Conservation (phyloP, 306 rosid species). For the Alnus glutinosa region DNA sequence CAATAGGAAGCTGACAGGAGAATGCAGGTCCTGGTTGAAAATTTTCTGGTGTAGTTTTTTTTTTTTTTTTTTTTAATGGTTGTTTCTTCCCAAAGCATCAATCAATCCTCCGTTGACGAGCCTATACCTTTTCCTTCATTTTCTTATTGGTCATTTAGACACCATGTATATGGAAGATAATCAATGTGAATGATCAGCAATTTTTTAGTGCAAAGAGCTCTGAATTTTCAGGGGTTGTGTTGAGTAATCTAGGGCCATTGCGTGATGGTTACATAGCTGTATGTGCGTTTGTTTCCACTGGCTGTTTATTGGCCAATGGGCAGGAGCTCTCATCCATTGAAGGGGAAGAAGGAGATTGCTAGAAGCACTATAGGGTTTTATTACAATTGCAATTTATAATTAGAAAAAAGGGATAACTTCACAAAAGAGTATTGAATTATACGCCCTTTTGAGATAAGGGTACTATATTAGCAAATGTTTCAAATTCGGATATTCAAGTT, state of each 20-base stretch:
- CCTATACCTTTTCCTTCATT: slow-evolving; percentile 5
- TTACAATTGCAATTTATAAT: too few species aligned
- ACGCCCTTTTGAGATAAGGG: too few species aligned
- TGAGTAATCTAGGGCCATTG: not conserved
- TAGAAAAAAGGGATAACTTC: too few species aligned
- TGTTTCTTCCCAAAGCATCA: slow-evolving; percentile 13
- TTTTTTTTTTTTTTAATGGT: slow-evolving; percentile 26
- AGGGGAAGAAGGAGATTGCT: too few species aligned
- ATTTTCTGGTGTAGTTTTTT: slow-evolving; percentile 28
- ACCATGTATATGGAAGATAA: slow-evolving; percentile 45
- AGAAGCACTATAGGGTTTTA: too few species aligned
- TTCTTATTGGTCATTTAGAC: not conserved
- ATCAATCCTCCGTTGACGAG: slow-evolving; percentile 42
- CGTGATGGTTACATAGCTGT: not conserved
- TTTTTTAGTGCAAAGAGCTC: slow-evolving; percentile 20
- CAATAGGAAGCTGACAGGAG: slow-evolving; percentile 26
- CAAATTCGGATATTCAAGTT: too few species aligned
- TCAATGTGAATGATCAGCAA: slow-evolving; percentile 28
- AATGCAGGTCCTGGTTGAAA: not conserved
- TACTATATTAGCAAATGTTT: too few species aligned
- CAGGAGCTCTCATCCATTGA: too few species aligned
- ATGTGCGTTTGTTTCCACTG: not conserved
- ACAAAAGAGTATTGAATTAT: too few species aligned
- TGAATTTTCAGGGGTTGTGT: not conserved
- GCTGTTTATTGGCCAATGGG: not conserved